A percentile compares a stretch with the other conserved stretches of the same genome.
Conservation (phyloP, 1,284 basidiomycete species). For the Cerioporus squamosus region DNA sequence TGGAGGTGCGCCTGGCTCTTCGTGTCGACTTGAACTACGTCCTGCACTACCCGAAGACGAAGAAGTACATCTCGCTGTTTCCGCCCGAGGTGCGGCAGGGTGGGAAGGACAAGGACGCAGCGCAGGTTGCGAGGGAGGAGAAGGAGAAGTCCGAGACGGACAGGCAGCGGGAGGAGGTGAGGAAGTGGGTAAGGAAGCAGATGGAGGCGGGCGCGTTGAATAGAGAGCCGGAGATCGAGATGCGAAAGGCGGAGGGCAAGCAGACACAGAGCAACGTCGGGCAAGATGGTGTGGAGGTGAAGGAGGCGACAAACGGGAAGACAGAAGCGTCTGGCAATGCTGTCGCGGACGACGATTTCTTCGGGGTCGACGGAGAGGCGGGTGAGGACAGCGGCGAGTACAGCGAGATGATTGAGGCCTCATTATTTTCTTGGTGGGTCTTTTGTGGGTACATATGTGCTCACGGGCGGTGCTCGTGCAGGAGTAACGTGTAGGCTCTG, state of each 20-base stretch:
- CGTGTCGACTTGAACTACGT: slow-evolving; percentile 87
- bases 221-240: slow-evolving; percentile 61
- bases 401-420: slow-evolving; percentile 20
- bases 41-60: slow-evolving; percentile 79
- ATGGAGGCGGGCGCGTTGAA: slow-evolving; percentile 71
- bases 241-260: slow-evolving; percentile 11
- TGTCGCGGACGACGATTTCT: slow-evolving; percentile 19
- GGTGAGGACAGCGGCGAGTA: slow-evolving; percentile 7
- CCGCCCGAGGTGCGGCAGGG: slow-evolving; percentile 62
- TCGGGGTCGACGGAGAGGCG: slow-evolving; percentile 11
- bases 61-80: slow-evolving; percentile 88
- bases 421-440: neutral
- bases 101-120: slow-evolving; percentile 31
- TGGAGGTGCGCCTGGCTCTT: slow-evolving; percentile 59
- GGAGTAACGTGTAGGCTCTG: neutral
- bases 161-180: slow-evolving; percentile 62
- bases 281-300: neutral
- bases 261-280: neutral
- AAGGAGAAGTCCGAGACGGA: slow-evolving; percentile 31
- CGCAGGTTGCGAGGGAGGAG: slow-evolving; percentile 12
- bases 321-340: neutral
- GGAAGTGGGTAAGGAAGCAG: slow-evolving; percentile 58
- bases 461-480: neutral
- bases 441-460: neutral
- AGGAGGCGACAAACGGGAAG: neutral